Conservation (phyloP, 2,329 filamentous ascomycete genomes). For the Aspergillus sergii region DNA sequence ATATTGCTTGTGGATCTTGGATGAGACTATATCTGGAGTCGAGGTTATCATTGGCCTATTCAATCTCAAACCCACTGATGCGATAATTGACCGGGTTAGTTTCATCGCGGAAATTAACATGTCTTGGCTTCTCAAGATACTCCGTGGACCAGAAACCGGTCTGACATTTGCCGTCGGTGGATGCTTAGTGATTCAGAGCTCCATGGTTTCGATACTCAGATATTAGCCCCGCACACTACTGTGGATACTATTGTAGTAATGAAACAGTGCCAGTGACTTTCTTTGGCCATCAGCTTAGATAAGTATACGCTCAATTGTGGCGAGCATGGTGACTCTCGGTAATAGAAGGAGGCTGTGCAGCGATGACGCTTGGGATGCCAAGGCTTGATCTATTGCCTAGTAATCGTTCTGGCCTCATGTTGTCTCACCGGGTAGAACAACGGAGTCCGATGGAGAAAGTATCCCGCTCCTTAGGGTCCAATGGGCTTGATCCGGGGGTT, state of each 20-base stretch:
- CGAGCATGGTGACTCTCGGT: not conserved
- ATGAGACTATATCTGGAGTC: not conserved
- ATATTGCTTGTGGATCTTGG: not conserved
- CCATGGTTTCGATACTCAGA: not conserved
- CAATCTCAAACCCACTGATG: not conserved
- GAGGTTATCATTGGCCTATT: not conserved
- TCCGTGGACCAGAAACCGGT: no score
- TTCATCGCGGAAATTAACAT: not conserved
- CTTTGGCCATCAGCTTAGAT: not conserved
- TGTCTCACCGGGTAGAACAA: not conserved
- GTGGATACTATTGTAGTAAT: not conserved
- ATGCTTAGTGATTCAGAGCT: not conserved
- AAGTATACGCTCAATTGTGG: not conserved
- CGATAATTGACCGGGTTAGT: not conserved
- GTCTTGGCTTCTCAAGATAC: not conserved
- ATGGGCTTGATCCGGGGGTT: not conserved
- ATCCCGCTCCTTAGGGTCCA: not conserved
- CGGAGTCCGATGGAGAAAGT: slow-evolving; percentile 7
- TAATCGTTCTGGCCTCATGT: not conserved
- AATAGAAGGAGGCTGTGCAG: not conserved
- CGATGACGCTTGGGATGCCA: not conserved
- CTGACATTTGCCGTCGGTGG: no score
- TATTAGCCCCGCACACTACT: not conserved
- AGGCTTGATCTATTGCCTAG: not conserved
- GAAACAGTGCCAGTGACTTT: no score